Percentiles rank a stretch among this genome's conserved stretches.
Evolutionary conservation across 2,329 filamentous ascomycete genomes (phyloP).

Genomic region (Colletotrichum brevisporum): DNA sequence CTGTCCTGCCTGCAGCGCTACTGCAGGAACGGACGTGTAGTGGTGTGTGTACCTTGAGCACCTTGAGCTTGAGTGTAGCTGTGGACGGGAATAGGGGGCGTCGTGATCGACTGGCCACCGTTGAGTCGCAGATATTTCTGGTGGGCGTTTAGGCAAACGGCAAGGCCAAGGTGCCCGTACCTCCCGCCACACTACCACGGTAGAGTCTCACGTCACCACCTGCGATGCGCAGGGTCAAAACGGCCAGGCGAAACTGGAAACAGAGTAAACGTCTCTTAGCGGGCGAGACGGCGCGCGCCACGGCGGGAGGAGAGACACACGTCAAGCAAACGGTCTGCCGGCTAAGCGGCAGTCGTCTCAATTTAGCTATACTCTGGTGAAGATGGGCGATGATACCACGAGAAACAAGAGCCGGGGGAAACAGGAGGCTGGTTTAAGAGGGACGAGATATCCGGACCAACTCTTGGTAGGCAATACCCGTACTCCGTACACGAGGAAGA

Average conservation of each 20-base stretch:
- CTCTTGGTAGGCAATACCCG: too few relatives aligned
- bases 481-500: too few relatives aligned
- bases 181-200: too few relatives aligned
- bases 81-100: conserved; percentile 4
- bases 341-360: conserved; percentile 27
- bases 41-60: neutral
- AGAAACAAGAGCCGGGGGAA: neutral
- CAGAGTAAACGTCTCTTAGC: conserved; percentile 11
- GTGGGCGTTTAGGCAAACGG: conserved; percentile 20
- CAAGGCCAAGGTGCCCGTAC: neutral
- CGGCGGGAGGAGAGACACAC: conserved; percentile 28
- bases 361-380: conserved; percentile 7
- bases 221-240: conserved; percentile 29
- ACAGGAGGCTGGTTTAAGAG: conserved; percentile 5
- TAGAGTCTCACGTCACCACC: conserved; percentile 26
- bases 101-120: conserved; percentile 25
- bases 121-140: conserved; percentile 30
- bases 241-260: conserved; percentile 6
- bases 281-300: conserved; percentile 14
- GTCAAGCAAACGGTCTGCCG: conserved; percentile 25
- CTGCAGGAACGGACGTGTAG: neutral
- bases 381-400: too few relatives aligned
- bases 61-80: too few relatives aligned
- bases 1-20: neutral
- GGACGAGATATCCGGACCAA: neutral